Evolutionary conservation across 306 rosid genomes (phyloP).

Genomic region (Benincasa hispida): DNA sequence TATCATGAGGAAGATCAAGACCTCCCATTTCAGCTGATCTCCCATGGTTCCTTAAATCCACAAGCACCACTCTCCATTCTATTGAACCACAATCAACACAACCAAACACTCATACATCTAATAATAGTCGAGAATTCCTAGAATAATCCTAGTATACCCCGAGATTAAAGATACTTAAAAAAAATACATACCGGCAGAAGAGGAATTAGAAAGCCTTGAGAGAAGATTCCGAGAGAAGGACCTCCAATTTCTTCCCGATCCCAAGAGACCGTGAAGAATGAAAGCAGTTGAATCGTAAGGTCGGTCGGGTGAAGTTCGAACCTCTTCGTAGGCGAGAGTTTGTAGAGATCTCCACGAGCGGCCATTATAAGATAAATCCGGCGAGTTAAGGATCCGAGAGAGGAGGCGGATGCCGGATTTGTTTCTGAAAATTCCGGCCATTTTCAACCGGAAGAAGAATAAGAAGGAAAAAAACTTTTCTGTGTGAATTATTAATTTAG

Average conservation of each 20-base stretch:
- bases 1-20: conserved; percentile 49
- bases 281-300: conserved; percentile 65
- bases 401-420: conserved; percentile 15
- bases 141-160: neutral
- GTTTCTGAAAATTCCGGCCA: conserved; percentile 40
- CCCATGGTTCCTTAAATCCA: conserved; percentile 91
- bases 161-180: neutral
- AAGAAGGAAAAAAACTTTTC: too few species aligned
- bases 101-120: neutral
- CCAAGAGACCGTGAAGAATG: conserved; percentile 74
- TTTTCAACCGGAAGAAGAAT: conserved; percentile 4
- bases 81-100: neutral
- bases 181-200: conserved; percentile 45
- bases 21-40: conserved; percentile 45
- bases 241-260: conserved; percentile 76
- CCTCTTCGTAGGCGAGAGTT: conserved; percentile 77
- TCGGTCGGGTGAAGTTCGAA: conserved; percentile 28
- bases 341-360: conserved; percentile 14
- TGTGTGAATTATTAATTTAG: neutral
- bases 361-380: conserved; percentile 9
- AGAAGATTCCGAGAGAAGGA: conserved; percentile 65
- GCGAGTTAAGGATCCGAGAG: conserved; percentile 37
- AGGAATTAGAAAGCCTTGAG: conserved; percentile 41
- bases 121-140: neutral
- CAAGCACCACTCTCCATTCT: conserved; percentile 77